Percentiles rank a stretch among this genome's conserved stretches.
These are phyloP conservation scores for Elsinoe batatas DNA, from an alignment of 2,329 filamentous ascomycete genomes.

Conservation along the genomic window DNA sequence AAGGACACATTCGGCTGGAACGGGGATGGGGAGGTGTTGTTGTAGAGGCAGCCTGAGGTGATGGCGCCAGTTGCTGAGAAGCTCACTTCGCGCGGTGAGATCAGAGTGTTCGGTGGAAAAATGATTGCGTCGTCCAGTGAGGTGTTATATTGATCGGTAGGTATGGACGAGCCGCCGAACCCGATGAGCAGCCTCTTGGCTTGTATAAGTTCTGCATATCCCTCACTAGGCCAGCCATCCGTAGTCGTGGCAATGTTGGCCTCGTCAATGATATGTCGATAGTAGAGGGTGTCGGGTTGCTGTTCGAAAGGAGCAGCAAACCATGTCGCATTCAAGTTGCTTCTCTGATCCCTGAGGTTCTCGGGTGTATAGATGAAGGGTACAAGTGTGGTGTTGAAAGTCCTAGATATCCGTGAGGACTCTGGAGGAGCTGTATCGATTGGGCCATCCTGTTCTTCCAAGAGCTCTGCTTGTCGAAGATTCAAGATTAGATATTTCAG, in stretches of 20 bases:
- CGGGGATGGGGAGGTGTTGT: slow-evolving; percentile 31
- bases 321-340: slow-evolving; percentile 49
- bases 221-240: slow-evolving; percentile 56
- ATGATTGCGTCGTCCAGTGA: slow-evolving; percentile 40
- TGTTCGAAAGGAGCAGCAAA: slow-evolving; percentile 34
- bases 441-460: slow-evolving; percentile 11
- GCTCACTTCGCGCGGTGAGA: slow-evolving; percentile 27
- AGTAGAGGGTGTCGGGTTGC: slow-evolving; percentile 45
- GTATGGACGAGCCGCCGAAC: slow-evolving; percentile 48
- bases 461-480: slow-evolving; percentile 46
- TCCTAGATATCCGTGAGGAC: slow-evolving; percentile 7
- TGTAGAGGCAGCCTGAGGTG: slow-evolving; percentile 46
- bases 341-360: slow-evolving; percentile 41
- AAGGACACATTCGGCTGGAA: slow-evolving; percentile 42
- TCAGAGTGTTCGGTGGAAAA: slow-evolving; percentile 41
- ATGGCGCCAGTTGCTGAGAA: slow-evolving; percentile 33
- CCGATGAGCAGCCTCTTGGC: slow-evolving; percentile 46
- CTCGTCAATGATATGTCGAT: slow-evolving; percentile 31
- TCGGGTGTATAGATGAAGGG: slow-evolving; percentile 46
- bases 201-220: slow-evolving; percentile 45
- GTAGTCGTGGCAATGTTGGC: slow-evolving; percentile 36
- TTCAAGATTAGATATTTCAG: slow-evolving; percentile 48
- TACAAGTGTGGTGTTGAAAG: slow-evolving; percentile 40
- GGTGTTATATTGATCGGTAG: slow-evolving; percentile 49
- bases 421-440: neutral